phyloP scores from a whole-genome alignment of 768 basidiomycete genomes.

The Daedalea quercina region DNA sequence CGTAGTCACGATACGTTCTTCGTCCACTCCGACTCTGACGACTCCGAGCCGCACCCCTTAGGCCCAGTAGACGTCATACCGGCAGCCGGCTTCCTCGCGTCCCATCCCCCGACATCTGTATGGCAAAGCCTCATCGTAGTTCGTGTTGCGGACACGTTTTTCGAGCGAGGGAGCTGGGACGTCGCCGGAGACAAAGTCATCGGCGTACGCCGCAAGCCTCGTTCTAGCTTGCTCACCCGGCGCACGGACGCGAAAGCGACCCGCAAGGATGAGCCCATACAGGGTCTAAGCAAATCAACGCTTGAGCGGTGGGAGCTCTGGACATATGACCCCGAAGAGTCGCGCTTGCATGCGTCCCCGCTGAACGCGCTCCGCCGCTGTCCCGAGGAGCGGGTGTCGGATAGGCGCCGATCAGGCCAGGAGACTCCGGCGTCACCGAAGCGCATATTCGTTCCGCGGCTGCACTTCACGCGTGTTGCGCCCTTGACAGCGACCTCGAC shows the following conservation, averaged over 20 bases:
- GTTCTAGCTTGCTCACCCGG: slow-evolving; percentile 35
- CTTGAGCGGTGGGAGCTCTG: slow-evolving; percentile 83
- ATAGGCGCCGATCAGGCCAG: background rate
- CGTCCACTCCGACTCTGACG: slow-evolving; percentile 20
- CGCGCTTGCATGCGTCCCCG: slow-evolving; percentile 42
- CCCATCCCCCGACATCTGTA: slow-evolving; percentile 28
- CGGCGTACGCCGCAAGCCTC: slow-evolving; percentile 64
- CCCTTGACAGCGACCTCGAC: slow-evolving; percentile 46
- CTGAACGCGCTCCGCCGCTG: slow-evolving; percentile 39
- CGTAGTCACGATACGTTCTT: slow-evolving; percentile 18
- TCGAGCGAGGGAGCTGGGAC: slow-evolving; percentile 80
- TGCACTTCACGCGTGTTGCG: slow-evolving; percentile 78
- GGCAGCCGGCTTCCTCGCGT: slow-evolving; percentile 25
- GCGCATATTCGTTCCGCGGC: slow-evolving; percentile 34
- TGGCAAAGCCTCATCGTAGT: slow-evolving; percentile 56
- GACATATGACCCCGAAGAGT: slow-evolving; percentile 57
- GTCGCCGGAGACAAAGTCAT: slow-evolving; percentile 47
- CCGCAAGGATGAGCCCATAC: slow-evolving; percentile 9
- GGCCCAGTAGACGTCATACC: slow-evolving; percentile 28
- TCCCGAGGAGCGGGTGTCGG: slow-evolving; percentile 3
- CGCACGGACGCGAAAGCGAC: slow-evolving; percentile 17
- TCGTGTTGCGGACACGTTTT: slow-evolving; percentile 47
- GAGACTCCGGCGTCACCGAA: background rate
- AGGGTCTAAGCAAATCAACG: slow-evolving; percentile 54
- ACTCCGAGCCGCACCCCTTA: slow-evolving; percentile 16